phyloP scores from a whole-genome alignment of 1,139 yeast genomes.

The Geotrichum reessii region DNA sequence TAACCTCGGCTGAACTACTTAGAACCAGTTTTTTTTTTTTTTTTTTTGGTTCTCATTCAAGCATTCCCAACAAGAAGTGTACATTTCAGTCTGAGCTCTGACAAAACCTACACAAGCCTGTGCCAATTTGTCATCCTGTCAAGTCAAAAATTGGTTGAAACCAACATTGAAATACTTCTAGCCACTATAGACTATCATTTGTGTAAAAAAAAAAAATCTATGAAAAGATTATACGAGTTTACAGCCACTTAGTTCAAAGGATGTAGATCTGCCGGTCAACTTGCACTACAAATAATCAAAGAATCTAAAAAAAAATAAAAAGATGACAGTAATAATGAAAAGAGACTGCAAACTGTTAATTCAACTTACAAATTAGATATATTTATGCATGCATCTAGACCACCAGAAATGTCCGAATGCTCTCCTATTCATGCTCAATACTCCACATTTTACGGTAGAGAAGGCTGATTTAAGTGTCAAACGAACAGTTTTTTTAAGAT shows the following conservation, averaged over 20 bases:
- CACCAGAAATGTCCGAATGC: background rate
- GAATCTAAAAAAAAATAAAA: too few species aligned
- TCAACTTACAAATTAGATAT: background rate
- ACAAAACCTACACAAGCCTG: background rate
- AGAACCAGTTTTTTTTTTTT: too few species aligned
- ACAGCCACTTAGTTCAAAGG: too few species aligned
- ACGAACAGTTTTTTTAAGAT: too few species aligned
- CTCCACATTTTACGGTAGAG: background rate
- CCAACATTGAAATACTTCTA: background rate
- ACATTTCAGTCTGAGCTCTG: background rate
- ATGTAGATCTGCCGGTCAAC: too few species aligned
- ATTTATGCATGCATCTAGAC: background rate
- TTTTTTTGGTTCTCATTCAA: background rate
- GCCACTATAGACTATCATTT: too few species aligned
- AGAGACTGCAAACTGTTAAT: background rate
- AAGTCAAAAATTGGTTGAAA: background rate
- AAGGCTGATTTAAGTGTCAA: background rate
- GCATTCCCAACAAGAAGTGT: background rate
- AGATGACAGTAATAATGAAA: too few species aligned
- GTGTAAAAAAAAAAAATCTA: too few species aligned
- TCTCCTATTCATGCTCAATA: background rate
- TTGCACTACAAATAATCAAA: too few species aligned
- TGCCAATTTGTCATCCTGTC: background rate
- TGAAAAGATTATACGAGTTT: too few species aligned
- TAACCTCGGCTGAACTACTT: too few species aligned